A percentile compares a stretch with the other conserved stretches of the same genome.
These are phyloP conservation scores for Cutaneotrichosporon spelunceum DNA, from an alignment of 1,284 basidiomycete species.

Conservation along the genomic window DNA sequence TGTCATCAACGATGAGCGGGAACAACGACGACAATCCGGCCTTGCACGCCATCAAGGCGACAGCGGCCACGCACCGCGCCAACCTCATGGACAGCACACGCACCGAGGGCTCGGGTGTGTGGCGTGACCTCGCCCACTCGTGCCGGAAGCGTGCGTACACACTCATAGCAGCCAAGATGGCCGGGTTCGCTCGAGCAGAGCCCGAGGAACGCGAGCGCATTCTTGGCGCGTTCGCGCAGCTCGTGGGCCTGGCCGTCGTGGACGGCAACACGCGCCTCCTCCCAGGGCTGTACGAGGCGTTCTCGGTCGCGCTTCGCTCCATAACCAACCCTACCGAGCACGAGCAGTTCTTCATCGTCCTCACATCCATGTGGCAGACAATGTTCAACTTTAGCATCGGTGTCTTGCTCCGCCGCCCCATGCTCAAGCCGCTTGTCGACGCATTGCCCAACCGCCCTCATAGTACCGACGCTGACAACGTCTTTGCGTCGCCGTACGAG, in stretches of 20 bases:
- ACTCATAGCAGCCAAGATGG: constrained; percentile 6
- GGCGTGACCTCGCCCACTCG: constrained; percentile 16
- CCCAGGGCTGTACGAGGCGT: constrained; percentile 8
- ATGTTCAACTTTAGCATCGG: constrained; percentile 17
- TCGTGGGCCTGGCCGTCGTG: constrained; percentile 18
- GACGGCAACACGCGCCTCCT: constrained; percentile 21
- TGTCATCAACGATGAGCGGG: constrained; percentile 12
- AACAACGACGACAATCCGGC: constrained; percentile 19
- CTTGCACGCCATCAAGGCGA: constrained; percentile 18
- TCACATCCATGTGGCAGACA: constrained; percentile 14
- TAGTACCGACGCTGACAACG: neutral
- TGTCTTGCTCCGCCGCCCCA: constrained; percentile 10
- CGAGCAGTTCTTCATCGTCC: constrained; percentile 16
- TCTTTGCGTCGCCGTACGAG: constrained; percentile 12
- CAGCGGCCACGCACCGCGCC: constrained; percentile 19
- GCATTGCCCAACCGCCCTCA: neutral
- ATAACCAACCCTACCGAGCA: neutral
- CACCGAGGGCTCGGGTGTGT: constrained; percentile 4
- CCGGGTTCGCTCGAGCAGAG: neutral
- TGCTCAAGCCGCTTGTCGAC: constrained; percentile 9
- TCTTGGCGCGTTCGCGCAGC: constrained; percentile 16
- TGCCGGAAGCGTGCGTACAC: constrained; percentile 15
- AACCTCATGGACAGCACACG: constrained; percentile 23
- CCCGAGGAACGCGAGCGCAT: constrained; percentile 17
- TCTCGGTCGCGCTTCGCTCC: neutral